phyloP scores from a whole-genome alignment of 139 green algal species.

The Auxenochlorella pyrenoidosa region DNA sequence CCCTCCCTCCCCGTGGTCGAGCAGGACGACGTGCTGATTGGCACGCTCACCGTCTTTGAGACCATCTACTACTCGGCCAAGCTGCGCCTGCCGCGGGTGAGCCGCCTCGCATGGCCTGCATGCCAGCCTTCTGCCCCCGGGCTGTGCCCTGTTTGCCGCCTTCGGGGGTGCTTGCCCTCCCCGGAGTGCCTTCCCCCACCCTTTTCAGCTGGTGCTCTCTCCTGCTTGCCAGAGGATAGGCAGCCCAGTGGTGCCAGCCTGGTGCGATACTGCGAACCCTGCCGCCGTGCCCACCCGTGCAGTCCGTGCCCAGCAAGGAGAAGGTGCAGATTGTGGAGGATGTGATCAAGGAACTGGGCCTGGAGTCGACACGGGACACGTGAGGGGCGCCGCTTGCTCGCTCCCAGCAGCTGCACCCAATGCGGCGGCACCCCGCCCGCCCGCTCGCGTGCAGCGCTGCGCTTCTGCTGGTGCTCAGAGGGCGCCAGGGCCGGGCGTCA shows the following conservation, averaged over 20 bases:
- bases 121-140: not conserved
- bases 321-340: slow-evolving; percentile 40
- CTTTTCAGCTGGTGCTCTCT: too few relatives aligned
- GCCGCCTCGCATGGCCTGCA: not conserved
- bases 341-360: slow-evolving; percentile 55
- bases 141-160: not conserved
- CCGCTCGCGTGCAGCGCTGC: not conserved
- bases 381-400: slow-evolving; percentile 25
- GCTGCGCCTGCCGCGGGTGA: slow-evolving; percentile 57
- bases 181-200: too few relatives aligned
- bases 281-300: not conserved
- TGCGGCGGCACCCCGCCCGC: too few relatives aligned
- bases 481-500: too few relatives aligned
- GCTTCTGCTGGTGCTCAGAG: not conserved
- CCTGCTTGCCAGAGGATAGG: too few relatives aligned
- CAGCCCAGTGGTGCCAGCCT: too few relatives aligned
- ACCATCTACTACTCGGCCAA: slow-evolving; percentile 65
- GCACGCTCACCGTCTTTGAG: slow-evolving; percentile 57
- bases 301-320: slow-evolving; percentile 35
- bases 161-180: too few relatives aligned
- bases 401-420: too few relatives aligned
- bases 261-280: too few relatives aligned
- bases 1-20: too few relatives aligned
- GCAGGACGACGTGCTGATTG: slow-evolving; percentile 32
- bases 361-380: slow-evolving; percentile 53